phyloP scores from a whole-genome alignment of 225 moss, liverwort and hornwort genomes.

The Bryoerythrophyllum caledonicum region DNA sequence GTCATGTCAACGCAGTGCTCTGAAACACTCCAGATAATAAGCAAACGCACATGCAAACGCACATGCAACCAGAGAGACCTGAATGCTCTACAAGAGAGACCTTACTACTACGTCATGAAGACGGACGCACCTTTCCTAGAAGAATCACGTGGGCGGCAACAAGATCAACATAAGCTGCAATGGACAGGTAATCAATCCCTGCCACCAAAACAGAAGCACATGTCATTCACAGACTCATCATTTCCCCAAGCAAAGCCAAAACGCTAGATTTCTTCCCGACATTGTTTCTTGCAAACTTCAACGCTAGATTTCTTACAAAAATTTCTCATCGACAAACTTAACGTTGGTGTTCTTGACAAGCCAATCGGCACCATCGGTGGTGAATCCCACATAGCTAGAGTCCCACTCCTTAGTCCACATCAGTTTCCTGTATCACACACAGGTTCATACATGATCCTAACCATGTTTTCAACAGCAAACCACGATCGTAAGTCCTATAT shows the following conservation, averaged over 20 bases:
- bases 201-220: neutral
- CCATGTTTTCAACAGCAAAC: neutral
- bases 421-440: slow-evolving; percentile 42
- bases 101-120: neutral
- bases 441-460: neutral
- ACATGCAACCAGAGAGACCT: too few relatives aligned
- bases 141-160: slow-evolving; percentile 45
- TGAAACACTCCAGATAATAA: neutral
- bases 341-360: slow-evolving; percentile 58
- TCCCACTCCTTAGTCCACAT: slow-evolving; percentile 80
- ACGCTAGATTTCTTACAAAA: neutral
- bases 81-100: neutral
- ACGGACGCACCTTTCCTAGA: slow-evolving; percentile 35
- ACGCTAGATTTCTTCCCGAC: neutral
- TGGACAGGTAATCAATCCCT: slow-evolving; percentile 76
- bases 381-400: slow-evolving; percentile 67
- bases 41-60: too few relatives aligned
- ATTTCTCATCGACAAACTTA: slow-evolving; percentile 67
- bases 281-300: too few relatives aligned
- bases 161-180: slow-evolving; percentile 47
- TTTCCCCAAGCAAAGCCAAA: neutral
- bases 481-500: neutral
- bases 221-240: neutral
- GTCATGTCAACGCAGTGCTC: neutral
- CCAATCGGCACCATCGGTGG: slow-evolving; percentile 81